phyloP scores from a whole-genome alignment of 1,284 basidiomycete species.

The Marasmius fiardii region DNA sequence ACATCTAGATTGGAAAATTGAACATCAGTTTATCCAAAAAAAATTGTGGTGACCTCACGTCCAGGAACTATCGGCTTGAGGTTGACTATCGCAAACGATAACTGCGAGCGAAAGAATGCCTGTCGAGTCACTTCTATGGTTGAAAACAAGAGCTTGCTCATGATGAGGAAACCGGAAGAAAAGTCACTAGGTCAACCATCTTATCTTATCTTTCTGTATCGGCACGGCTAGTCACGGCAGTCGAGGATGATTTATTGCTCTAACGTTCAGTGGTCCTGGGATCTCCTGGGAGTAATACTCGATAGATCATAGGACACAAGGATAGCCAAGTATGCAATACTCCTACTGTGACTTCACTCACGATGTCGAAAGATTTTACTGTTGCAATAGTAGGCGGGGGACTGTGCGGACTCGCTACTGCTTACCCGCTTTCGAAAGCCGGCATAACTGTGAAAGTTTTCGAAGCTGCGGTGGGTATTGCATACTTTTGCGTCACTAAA shows the following conservation, averaged over 20 bases:
- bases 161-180: slow-evolving; percentile 15
- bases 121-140: slow-evolving; percentile 83
- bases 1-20: slow-evolving; percentile 59
- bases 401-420: slow-evolving; percentile 46
- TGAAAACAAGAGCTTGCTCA: slow-evolving; percentile 66
- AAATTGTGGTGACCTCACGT: slow-evolving; percentile 51
- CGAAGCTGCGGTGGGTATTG: slow-evolving; percentile 41
- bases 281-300: no score
- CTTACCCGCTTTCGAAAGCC: slow-evolving; percentile 37
- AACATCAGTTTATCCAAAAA: slow-evolving; percentile 4
- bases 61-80: slow-evolving; percentile 91
- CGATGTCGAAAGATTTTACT: slow-evolving; percentile 34
- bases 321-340: no score
- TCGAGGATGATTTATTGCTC: no score
- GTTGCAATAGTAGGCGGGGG: slow-evolving; percentile 54
- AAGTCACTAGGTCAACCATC: no score
- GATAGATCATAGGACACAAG: no score
- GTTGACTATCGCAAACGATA: slow-evolving; percentile 86
- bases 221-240: no score
- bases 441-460: slow-evolving; percentile 47
- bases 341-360: not conserved
- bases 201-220: slow-evolving; percentile 1
- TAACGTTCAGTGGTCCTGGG: no score
- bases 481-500: not conserved
- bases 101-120: slow-evolving; percentile 70